Base-by-base conservation (phyloP, 441 rosid genomes). In the Omphalea diandra region DNA sequence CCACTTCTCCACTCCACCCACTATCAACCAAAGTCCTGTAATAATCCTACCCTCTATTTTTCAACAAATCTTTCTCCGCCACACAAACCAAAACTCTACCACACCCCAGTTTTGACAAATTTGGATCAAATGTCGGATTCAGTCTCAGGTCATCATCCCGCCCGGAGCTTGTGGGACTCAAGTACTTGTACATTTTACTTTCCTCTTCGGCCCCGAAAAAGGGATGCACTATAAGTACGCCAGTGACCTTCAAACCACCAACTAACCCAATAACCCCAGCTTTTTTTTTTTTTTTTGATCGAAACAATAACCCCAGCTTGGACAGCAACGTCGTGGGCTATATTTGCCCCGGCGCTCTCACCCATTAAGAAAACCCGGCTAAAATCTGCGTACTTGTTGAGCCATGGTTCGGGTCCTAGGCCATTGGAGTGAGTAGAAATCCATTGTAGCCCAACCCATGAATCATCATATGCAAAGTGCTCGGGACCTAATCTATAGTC, bases 321-420 rank as follows among this genome's bases (percentile, higher is more conserved):
- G 68, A 80, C 77, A 0, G 81, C 87, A 9, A 77, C 76, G 22
- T 76, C 60, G 27, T 83, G 85, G 26, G 82, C 81, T 7, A 81
- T 53, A 31, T 76, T 83, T 0, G 75, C 85, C 27, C 89, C 87
- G 3, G 83, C 81, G n/a, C n/a, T n/a, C n/a, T n/a, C n/a, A n/a
- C n/a, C n/a, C n/a, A n/a, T n/a, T n/a, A n/a, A n/a, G n/a, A n/a
- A n/a, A n/a, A n/a, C n/a, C n/a, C n/a, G n/a, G n/a, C n/a, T n/a
- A n/a, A n/a, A n/a, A n/a, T n/a, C n/a, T n/a, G n/a, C n/a, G n/a
- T n/a, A n/a, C n/a, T n/a, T n/a, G n/a, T n/a, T n/a, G n/a, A n/a
- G n/a, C n/a, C n/a, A n/a, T n/a, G n/a, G n/a, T n/a, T n/a, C n/a
- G n/a, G n/a, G n/a, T n/a, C n/a, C n/a, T n/a, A n/a, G n/a, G n/a